Percentiles rank a stretch among this genome's conserved stretches.
These are phyloP conservation scores for Canavalia gladiata DNA, from an alignment of 306 rosid species.

Conservation along the genomic window DNA sequence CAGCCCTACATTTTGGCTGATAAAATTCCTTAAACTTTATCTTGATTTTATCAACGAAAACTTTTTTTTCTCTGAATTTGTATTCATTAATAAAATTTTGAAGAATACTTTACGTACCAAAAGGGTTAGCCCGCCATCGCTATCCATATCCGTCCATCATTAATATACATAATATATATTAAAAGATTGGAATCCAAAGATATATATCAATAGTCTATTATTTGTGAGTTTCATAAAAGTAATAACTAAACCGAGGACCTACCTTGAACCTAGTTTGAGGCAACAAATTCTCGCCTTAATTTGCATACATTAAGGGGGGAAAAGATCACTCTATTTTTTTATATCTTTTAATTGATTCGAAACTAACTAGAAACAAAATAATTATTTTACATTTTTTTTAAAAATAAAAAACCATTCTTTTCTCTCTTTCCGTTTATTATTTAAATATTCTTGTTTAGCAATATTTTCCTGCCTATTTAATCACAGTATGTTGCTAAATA, in stretches of 20 bases:
- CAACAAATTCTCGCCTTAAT: constrained; percentile 2
- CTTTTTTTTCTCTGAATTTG: neutral
- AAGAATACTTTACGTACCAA: neutral
- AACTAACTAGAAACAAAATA: neutral
- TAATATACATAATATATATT: neutral
- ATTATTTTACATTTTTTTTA: neutral
- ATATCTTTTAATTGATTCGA: neutral
- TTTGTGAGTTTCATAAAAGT: neutral
- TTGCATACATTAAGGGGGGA: neutral
- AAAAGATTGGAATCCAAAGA: neutral
- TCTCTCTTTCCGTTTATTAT: no score
- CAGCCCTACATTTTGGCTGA: neutral
- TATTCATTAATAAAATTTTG: neutral
- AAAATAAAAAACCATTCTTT: no score
- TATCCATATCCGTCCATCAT: neutral
- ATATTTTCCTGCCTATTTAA: no score
- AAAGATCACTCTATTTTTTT: no score
- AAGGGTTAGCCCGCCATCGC: neutral
- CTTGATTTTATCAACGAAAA: neutral
- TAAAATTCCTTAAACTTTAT: neutral
- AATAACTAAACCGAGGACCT: neutral
- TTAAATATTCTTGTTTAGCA: no score
- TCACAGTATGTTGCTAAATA: no score
- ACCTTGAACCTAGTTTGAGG: neutral
- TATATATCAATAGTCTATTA: neutral